These are phyloP conservation scores for Tetraselmis chui DNA, from an alignment of 139 green algal genomes.

Conservation along the genomic window DNA sequence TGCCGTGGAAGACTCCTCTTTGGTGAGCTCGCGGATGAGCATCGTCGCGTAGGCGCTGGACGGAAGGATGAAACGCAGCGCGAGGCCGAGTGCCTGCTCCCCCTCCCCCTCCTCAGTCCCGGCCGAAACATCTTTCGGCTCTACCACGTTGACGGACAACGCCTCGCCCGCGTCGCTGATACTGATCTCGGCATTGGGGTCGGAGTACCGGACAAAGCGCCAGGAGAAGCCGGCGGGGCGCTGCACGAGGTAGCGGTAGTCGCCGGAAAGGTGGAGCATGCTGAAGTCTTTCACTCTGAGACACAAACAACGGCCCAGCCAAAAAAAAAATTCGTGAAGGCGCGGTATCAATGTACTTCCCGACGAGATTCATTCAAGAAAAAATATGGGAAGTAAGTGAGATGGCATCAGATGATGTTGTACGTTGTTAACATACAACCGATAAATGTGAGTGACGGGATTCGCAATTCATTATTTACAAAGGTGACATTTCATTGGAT, in stretches of 20 bases:
- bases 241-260: conserved; percentile 65
- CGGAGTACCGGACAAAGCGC: conserved; percentile 36
- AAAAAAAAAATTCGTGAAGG: neutral
- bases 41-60: conserved; percentile 89
- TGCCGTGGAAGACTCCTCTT: conserved; percentile 36
- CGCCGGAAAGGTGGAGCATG: conserved; percentile 42
- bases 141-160: neutral
- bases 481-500: too few relatives aligned
- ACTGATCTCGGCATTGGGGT: conserved; percentile 54
- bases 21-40: conserved; percentile 75
- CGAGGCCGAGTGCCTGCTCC: conserved; percentile 37
- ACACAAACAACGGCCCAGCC: too few relatives aligned
- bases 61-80: conserved; percentile 72
- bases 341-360: too few relatives aligned
- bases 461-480: too few relatives aligned
- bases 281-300: conserved; percentile 36
- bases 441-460: too few relatives aligned
- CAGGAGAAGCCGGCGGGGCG: conserved; percentile 33
- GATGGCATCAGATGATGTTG: too few relatives aligned
- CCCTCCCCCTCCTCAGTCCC: neutral
- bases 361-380: too few relatives aligned
- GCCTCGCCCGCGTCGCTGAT: conserved; percentile 31
- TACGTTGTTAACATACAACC: too few relatives aligned
- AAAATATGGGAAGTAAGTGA: too few relatives aligned
- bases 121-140: neutral